Conservation (phyloP, 2,329 filamentous ascomycete genomes). For the Sarocladium oryzae region DNA sequence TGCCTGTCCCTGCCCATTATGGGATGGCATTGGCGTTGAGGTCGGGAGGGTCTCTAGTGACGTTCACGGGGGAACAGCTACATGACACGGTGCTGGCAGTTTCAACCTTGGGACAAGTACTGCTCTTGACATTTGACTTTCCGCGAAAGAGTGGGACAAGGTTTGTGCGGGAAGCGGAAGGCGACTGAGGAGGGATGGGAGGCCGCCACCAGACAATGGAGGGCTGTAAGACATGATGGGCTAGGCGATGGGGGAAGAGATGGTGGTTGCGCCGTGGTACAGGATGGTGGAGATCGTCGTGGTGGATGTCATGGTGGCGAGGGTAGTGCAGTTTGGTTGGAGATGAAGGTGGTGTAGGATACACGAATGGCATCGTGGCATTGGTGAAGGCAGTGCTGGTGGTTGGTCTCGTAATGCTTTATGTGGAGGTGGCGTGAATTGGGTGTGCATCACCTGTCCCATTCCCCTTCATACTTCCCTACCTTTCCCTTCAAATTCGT, state of each 20-base stretch:
- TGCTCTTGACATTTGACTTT: background rate
- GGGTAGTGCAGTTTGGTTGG: background rate
- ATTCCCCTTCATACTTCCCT: no score
- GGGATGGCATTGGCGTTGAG: background rate
- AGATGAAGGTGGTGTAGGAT: background rate
- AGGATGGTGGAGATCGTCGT: background rate
- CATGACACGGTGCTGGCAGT: background rate
- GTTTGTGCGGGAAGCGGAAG: background rate
- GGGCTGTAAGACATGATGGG: background rate
- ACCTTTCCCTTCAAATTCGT: background rate
- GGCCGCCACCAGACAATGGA: background rate
- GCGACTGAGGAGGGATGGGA: background rate
- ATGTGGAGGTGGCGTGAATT: background rate
- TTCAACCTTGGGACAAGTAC: background rate
- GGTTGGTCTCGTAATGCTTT: background rate
- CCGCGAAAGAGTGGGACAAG: background rate
- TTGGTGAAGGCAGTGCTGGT: background rate
- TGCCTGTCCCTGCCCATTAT: background rate
- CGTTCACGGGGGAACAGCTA: background rate
- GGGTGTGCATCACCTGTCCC: background rate
- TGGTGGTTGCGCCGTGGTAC: background rate
- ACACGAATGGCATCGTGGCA: background rate
- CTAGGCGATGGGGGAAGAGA: background rate
- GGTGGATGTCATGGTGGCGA: background rate
- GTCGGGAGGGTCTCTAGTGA: background rate